These are phyloP conservation scores for Trichoderma sp. DNA, from an alignment of 2,329 filamentous ascomycete genomes.

Conservation along the genomic window DNA sequence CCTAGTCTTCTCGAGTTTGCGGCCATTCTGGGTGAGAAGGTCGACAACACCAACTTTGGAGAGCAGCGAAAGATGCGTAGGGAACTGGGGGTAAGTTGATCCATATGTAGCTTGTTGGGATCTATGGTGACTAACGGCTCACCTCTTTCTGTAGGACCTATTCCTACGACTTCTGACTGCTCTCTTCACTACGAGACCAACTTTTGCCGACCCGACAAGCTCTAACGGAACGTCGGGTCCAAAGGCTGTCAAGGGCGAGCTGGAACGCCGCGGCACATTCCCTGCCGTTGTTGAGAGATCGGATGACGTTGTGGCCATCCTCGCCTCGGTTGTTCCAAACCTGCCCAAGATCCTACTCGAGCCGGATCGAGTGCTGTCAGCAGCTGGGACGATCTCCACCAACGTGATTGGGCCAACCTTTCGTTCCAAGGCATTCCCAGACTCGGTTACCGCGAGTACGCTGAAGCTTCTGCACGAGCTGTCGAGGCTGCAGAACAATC, in stretches of 20 bases:
- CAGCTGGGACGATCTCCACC: slow-evolving; percentile 77
- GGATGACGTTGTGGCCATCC: slow-evolving; percentile 77
- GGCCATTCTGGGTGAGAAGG: slow-evolving; percentile 87
- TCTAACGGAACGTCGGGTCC: slow-evolving; percentile 42
- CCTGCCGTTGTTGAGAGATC: slow-evolving; percentile 52
- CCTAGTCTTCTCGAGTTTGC: slow-evolving; percentile 86
- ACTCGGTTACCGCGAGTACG: slow-evolving; percentile 73
- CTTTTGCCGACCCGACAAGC: slow-evolving; percentile 60
- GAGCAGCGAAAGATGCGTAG: slow-evolving; percentile 90
- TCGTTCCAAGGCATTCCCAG: slow-evolving; percentile 82
- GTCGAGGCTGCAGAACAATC: slow-evolving; percentile 73
- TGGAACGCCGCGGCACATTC: slow-evolving; percentile 43
- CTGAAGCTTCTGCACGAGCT: slow-evolving; percentile 76
- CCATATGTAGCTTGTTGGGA: background rate
- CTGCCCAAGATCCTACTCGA: slow-evolving; percentile 83
- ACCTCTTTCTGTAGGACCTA: slow-evolving; percentile 64
- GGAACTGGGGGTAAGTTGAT: slow-evolving; percentile 72
- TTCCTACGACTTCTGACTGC: slow-evolving; percentile 86
- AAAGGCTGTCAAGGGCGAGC: slow-evolving; percentile 43
- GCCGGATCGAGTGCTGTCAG: slow-evolving; percentile 77
- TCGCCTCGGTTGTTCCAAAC: slow-evolving; percentile 77
- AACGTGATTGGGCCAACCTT: slow-evolving; percentile 82
- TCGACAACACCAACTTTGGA: slow-evolving; percentile 96
- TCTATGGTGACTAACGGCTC: background rate
- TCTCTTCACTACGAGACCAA: slow-evolving; percentile 88